These are phyloP conservation scores for Chrysosporium queenslandicum DNA, from an alignment of 2,329 filamentous ascomycete species.

Conservation along the genomic window DNA sequence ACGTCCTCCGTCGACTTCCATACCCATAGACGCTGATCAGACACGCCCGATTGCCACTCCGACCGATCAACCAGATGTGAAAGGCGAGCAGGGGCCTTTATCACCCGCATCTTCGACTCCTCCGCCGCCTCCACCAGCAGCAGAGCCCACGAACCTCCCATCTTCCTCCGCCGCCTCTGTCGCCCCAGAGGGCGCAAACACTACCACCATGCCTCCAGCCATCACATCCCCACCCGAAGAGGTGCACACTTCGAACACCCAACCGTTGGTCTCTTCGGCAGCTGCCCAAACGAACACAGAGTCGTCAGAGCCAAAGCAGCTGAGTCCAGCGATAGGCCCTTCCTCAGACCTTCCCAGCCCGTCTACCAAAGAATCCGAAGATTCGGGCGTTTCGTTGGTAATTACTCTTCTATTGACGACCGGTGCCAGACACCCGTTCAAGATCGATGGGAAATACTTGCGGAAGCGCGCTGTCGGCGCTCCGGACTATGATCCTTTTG, in stretches of 20 bases:
- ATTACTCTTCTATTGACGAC: conserved; percentile 77
- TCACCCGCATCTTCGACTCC: background rate
- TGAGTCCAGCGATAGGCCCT: conserved; percentile 9
- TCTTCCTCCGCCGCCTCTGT: background rate
- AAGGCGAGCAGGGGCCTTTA: background rate
- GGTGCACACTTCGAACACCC: background rate
- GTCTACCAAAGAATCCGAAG: conserved; percentile 26
- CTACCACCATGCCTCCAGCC: conserved; percentile 1
- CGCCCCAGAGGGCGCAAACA: background rate
- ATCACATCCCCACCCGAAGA: background rate
- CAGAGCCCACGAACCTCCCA: background rate
- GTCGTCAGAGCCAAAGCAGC: conserved; percentile 6
- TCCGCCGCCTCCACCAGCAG: background rate
- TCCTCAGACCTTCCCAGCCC: conserved; percentile 22
- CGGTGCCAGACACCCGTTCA: conserved; percentile 79
- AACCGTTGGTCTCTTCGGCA: background rate
- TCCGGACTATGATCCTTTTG: conserved; percentile 69
- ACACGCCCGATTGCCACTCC: background rate
- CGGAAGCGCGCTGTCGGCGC: conserved; percentile 68
- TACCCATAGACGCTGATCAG: background rate
- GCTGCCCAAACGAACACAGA: background rate
- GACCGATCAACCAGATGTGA: conserved; percentile 1
- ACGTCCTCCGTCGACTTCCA: background rate
- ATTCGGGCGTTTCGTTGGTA: conserved; percentile 28
- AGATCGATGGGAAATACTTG: conserved; percentile 78